phyloP scores from a whole-genome alignment of 768 basidiomycete genomes.

The Hortiboletus campestris region DNA sequence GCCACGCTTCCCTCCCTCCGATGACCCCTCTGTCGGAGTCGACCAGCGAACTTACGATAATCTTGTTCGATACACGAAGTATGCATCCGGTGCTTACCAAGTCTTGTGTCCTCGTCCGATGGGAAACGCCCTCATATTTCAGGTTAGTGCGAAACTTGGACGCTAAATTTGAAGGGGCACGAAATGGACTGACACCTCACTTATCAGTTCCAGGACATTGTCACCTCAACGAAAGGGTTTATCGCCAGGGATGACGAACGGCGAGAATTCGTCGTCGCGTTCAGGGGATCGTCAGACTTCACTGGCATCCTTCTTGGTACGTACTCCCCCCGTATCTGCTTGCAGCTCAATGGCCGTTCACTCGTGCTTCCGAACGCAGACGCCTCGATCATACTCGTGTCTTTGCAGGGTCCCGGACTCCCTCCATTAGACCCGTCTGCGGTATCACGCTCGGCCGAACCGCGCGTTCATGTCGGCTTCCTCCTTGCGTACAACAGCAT shows the following conservation, averaged over 20 bases:
- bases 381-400: conserved; percentile 15
- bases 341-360: neutral
- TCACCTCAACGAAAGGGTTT: conserved; percentile 44
- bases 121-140: conserved; percentile 42
- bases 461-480: conserved; percentile 38
- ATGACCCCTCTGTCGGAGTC: conserved; percentile 30
- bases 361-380: conserved; percentile 12
- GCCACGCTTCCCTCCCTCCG: conserved; percentile 26
- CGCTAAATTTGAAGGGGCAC: neutral
- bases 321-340: neutral
- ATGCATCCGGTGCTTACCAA: conserved; percentile 51
- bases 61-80: conserved; percentile 46
- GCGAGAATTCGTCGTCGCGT: conserved; percentile 41
- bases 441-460: conserved; percentile 3
- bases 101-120: conserved; percentile 46
- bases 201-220: conserved; percentile 34
- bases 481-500: conserved; percentile 36
- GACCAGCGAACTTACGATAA: conserved; percentile 39
- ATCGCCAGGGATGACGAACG: conserved; percentile 43
- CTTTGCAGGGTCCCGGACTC: conserved; percentile 26
- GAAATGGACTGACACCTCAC: neutral
- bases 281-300: conserved; percentile 38
- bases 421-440: conserved; percentile 10
- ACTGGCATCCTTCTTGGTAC: conserved; percentile 19
- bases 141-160: conserved; percentile 30